Conservation (phyloP, 352 stramenopile genomes). For the Globisporangium irregulare region DNA sequence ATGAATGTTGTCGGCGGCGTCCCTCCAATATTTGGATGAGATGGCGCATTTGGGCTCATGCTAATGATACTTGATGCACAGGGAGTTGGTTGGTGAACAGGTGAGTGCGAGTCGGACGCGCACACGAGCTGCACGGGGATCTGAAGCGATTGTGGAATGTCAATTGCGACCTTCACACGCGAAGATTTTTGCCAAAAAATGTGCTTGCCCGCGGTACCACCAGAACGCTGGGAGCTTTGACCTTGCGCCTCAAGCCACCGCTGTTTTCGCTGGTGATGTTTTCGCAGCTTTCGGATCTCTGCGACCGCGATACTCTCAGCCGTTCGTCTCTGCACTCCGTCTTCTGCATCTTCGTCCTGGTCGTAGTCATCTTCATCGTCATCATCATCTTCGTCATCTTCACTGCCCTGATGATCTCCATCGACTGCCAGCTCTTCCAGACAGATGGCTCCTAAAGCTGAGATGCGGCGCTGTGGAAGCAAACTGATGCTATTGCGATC, state of each 20-base stretch:
- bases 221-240: not conserved
- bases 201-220: conserved; percentile 5
- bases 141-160: conserved; percentile 26
- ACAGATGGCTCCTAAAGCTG: conserved; percentile 23
- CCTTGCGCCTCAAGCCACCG: conserved; percentile 10
- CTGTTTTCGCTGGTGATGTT: conserved; percentile 28
- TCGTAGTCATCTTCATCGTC: conserved; percentile 18
- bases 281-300: conserved; percentile 27
- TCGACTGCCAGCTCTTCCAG: not conserved
- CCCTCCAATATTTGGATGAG: not conserved
- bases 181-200: conserved; percentile 55
- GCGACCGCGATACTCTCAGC: conserved; percentile 9
- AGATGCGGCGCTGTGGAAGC: conserved; percentile 39
- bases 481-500: conserved; percentile 12
- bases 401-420: conserved; percentile 1
- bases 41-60: not conserved
- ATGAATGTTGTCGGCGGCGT: not conserved
- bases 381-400: conserved; percentile 21
- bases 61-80: not conserved
- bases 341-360: not conserved
- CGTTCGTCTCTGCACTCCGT: not conserved
- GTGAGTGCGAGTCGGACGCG: not conserved
- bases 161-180: conserved; percentile 32
- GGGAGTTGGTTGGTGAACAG: not conserved
- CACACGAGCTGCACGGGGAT: conserved; percentile 15